Base-by-base conservation (phyloP, 2,329 filamentous ascomycete genomes). In the Chaetomium globosum region DNA sequence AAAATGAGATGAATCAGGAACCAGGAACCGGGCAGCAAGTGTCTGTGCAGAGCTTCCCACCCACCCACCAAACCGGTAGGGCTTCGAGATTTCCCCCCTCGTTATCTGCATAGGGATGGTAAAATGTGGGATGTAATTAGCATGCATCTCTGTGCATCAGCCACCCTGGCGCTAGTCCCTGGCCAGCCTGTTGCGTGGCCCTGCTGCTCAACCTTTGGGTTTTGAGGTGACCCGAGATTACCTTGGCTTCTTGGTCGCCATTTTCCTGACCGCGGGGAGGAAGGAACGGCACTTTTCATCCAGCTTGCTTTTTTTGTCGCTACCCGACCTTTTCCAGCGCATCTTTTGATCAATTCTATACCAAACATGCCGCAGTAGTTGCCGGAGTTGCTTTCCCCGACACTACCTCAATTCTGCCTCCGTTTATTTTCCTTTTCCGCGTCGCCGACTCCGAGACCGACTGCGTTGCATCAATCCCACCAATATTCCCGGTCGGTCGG, bases 181-280 rank as follows among this genome's bases (percentile, higher is more conserved):
- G 52, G 51, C n/a, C 43, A 21, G 23, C 10, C 46, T 26, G 33
- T 56, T 63, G 61, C 61, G 61, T 59, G 61, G 61, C 61, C 55
- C 61, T 64, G 55, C 49, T 28, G 55, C 55, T 28, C 33, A 61
- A 36, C 56, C 21, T 55, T 43, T 43, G 39, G 39, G 39, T 43
- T 59, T 54, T 59, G 62, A 64, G 49, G 62, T 64, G 62, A 59
- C 48, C 48, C 62, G 56, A 64, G 62, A 59, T 64, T 59, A 28
- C 43, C 26, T 36, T 28, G 12, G 19, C n/a, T 48, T 39, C 43
- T 55, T 57, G 46, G 21, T 21, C 21, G 21, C 33, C 39, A 64
- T 59, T 64, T 59, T 64, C 62, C 59, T 46, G n/a, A 48, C 52
- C 62, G 62, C 56, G 55, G 62, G 51, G 62, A 59, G 54, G 61